Evolutionary conservation across 495 filamentous ascomycete genomes (phyloP), one percentile per base, ranked within the genome.

Genomic region (Penicillium odoratum): DNA sequence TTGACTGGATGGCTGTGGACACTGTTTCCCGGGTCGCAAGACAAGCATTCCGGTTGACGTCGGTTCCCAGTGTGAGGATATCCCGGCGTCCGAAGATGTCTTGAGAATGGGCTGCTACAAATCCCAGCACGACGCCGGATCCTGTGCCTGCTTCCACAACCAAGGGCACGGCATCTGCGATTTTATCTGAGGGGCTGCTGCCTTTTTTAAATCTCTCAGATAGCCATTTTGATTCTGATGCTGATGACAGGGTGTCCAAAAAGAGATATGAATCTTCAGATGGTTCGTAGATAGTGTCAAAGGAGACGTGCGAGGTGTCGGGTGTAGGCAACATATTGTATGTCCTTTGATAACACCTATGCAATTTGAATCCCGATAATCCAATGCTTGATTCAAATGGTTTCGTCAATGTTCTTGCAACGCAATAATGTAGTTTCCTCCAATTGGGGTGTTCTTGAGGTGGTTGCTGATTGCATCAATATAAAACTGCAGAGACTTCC

Each of bases 201-300:
- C 29, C 6, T 63, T 54, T 50, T 55, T 55, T 46, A 53, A 78
- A 97, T 45, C 83, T 83, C 9, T 73, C 38, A 28, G 74, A 74
- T 33, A 97, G 85, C 70, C 93, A 98, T 34, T 78, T 57, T 5
- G 82, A 88, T 72, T 96, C 90, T 11, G 81, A 67, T 9, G 74
- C 42, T 4, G 87, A 86, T n/a, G 92, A 91, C 29, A 98, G 79
- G 0, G 92, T 94, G 76, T 98, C 94, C 28, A 98, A 82, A 34
- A 98, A 80, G n/a, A 98, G 84, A 69, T 88, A 98, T 16, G 91
- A 95, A 73, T 98, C 94, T 74, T 97, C 94, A 10, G 93, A 87
- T 43, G 94, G 94, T 68, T 96, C 90, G 74, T 98, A 98, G 63
- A 97, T 84, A 29, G 84, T 85, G 68, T 88, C 78, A 71, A 91